A percentile compares a stretch with the other conserved stretches of the same genome.
Conservation (phyloP, 2,329 filamentous ascomycete species). For the Aspergillus glaucus region DNA sequence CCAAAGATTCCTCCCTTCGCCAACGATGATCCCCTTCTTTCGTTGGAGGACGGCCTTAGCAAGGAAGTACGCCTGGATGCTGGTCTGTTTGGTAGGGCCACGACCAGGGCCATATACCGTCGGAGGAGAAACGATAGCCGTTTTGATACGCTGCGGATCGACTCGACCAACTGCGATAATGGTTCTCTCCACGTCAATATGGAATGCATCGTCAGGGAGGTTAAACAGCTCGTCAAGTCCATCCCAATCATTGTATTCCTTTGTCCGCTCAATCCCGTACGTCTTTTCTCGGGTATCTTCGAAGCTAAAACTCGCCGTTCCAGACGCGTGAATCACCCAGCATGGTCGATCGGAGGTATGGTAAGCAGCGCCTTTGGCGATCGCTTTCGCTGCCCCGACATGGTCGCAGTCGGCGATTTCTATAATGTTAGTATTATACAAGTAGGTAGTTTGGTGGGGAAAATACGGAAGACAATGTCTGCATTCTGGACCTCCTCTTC, state of each 20-base stretch:
- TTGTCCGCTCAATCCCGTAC: slow-evolving; percentile 25
- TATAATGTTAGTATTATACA: slow-evolving; percentile 3
- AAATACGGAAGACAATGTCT: slow-evolving; percentile 34
- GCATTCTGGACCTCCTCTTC: slow-evolving; percentile 28
- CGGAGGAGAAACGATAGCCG: slow-evolving; percentile 21
- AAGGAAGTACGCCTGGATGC: slow-evolving; percentile 30
- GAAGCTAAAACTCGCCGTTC: slow-evolving; percentile 25
- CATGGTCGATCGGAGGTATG: slow-evolving; percentile 15
- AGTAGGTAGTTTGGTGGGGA: no score
- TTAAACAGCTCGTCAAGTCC: slow-evolving; percentile 24
- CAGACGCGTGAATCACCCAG: slow-evolving; percentile 31
- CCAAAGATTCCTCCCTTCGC: slow-evolving; percentile 19
- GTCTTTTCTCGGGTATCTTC: slow-evolving; percentile 23
- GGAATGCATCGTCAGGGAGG: slow-evolving; percentile 25
- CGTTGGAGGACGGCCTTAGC: slow-evolving; percentile 20
- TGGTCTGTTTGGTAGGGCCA: slow-evolving; percentile 21
- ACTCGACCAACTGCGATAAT: slow-evolving; percentile 11
- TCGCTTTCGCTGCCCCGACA: slow-evolving; percentile 23
- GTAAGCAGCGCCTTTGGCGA: slow-evolving; percentile 22
- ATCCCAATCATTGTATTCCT: slow-evolving; percentile 34
- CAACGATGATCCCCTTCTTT: slow-evolving; percentile 22
- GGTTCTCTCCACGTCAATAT: slow-evolving; percentile 21
- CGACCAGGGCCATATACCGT: slow-evolving; percentile 25
- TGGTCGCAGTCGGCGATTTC: slow-evolving; percentile 27
- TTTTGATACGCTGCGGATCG: slow-evolving; percentile 12